Percentiles rank a stretch among this genome's conserved stretches.
These are phyloP conservation scores for Clonostachys chloroleuca DNA, from an alignment of 2,329 filamentous ascomycete genomes.

Conservation along the genomic window DNA sequence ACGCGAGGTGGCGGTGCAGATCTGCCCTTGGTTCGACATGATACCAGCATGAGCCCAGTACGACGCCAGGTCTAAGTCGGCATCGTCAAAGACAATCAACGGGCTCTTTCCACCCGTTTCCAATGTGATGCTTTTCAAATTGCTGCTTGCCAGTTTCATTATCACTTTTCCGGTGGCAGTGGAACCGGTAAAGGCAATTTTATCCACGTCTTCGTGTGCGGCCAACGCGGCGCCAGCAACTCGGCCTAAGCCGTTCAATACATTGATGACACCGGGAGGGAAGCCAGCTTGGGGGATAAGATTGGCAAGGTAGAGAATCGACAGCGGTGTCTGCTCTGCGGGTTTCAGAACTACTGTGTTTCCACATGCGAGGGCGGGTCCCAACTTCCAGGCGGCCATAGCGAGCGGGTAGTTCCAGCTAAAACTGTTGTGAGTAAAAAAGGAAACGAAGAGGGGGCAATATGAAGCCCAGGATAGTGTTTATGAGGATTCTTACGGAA, in stretches of 20 bases:
- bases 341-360: conserved; percentile 58
- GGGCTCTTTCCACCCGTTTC: conserved; percentile 58
- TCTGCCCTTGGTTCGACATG: conserved; percentile 49
- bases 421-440: too few relatives aligned
- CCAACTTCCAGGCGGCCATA: conserved; percentile 72
- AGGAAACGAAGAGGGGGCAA: too few relatives aligned
- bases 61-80: conserved; percentile 55
- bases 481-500: conserved; percentile 46
- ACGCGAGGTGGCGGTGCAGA: conserved; percentile 51
- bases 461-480: too few relatives aligned
- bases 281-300: conserved; percentile 67
- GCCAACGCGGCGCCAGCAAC: conserved; percentile 62
- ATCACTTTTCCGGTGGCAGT: conserved; percentile 63
- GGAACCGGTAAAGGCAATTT: conserved; percentile 69
- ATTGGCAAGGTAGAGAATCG: conserved; percentile 53
- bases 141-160: conserved; percentile 61
- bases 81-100: conserved; percentile 53
- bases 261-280: conserved; percentile 67
- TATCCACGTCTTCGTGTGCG: conserved; percentile 59
- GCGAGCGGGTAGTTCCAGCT: conserved; percentile 65
- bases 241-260: conserved; percentile 62
- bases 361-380: conserved; percentile 56
- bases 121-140: conserved; percentile 52
- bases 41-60: conserved; percentile 35
- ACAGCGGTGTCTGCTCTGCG: conserved; percentile 57